Percentiles rank a stretch among this genome's conserved stretches.
Evolutionary conservation across 306 rosid species (phyloP).

Genomic region (Inga oerstediana): DNA sequence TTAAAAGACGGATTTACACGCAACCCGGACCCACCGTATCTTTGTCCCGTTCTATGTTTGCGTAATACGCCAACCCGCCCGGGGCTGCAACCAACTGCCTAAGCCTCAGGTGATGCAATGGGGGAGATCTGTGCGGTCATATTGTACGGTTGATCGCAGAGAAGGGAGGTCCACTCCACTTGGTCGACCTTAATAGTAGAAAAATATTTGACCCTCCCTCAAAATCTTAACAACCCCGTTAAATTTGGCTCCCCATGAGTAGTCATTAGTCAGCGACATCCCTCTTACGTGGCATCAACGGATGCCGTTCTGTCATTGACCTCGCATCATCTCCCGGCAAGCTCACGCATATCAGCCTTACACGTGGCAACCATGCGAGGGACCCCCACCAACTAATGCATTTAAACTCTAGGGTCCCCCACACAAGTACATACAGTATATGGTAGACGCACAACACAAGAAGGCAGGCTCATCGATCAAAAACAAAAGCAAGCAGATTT

Average conservation of each 20-base stretch:
- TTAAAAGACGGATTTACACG: not conserved
- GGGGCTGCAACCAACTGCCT: conserved; percentile 22
- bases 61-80: conserved; percentile 29
- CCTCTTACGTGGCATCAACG: conserved; percentile 30
- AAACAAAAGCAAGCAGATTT: not conserved
- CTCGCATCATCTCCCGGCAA: not conserved
- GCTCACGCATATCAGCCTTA: not conserved
- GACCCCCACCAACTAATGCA: not conserved
- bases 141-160: conserved; percentile 23
- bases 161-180: conserved; percentile 28
- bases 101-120: conserved; percentile 21
- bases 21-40: conserved; percentile 32
- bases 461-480: not conserved
- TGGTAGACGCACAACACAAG: too few species aligned
- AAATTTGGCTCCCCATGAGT: conserved; percentile 34
- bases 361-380: conserved; percentile 19
- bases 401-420: conserved; percentile 5
- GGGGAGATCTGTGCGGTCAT: not conserved
- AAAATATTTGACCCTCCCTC: conserved; percentile 50
- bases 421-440: not conserved
- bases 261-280: conserved; percentile 10
- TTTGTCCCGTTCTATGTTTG: conserved; percentile 45
- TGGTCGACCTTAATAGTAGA: conserved; percentile 32
- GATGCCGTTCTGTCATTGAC: conserved; percentile 15
- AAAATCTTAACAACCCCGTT: conserved; percentile 63